Evolutionary conservation across 352 stramenopile genomes (phyloP), one percentile per base, ranked within the genome.

Genomic region (Peronosclerospora sorghi): DNA sequence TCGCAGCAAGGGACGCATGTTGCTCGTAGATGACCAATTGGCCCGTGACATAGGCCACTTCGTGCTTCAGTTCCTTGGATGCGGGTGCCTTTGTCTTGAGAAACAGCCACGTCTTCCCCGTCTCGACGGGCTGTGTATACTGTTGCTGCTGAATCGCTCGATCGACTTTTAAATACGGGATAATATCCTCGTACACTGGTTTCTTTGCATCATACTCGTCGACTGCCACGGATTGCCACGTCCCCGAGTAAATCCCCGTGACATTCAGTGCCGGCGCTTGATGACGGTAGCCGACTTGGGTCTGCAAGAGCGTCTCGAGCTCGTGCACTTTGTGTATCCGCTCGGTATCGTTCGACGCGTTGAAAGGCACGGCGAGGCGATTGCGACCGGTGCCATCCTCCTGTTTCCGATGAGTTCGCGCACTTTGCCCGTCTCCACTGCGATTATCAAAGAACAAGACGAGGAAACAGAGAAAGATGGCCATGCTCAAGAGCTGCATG

Each of bases 381-480:
- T 56, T 68, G 7, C 56, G 52, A 19, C 56, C 60, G 5, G 32
- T 34, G 13, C 35, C 48, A 18, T 63, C 51, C 9, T 32, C 48
- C 2, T 20, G 18, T 13, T 15, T 50, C 18, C 39, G 35, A 10
- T 53, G 37, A 15, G 42, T 56, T 14, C 21, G 21, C 6, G 21
- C 21, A 26, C 21, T 26, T 26, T 53, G 48, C 24, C 48, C 45
- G 24, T 78, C 62, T 15, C 63, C 61, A 8, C 72, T 66, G 57
- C 71, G 73, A 54, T 84, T 85, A 46, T 90, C 78, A 40, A 90
- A 86, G 54, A 90, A 87, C 19, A 90, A 58, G 37, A 90, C 73
- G 59, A 90, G 78, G 51, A 90, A 90, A 58, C 78, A 90, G 18
- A 90, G 60, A 36, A 90, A 90, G 37, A 90, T 90, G 27, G 78